Evolutionary conservation across 2,329 filamentous ascomycete species (phyloP).

Genomic region (Alternaria panax): DNA sequence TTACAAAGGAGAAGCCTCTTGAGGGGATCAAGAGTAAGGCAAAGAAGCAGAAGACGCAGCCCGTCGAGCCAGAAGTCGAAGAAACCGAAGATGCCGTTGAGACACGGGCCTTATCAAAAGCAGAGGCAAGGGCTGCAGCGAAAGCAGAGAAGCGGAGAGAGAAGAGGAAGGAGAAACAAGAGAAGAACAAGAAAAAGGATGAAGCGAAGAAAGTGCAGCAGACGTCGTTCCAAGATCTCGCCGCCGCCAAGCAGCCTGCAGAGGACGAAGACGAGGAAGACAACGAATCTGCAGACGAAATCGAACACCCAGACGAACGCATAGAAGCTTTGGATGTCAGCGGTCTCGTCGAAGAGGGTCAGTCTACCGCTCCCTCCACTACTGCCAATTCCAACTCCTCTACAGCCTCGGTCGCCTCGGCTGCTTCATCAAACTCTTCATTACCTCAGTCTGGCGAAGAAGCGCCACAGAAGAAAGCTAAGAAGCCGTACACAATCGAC

Average conservation of each 20-base stretch:
- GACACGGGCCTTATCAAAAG: conserved; percentile 48
- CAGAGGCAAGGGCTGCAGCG: conserved; percentile 50
- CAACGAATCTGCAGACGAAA: conserved; percentile 29
- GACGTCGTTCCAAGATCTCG: conserved; percentile 39
- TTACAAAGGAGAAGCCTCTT: conserved; percentile 49
- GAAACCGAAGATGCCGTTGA: conserved; percentile 52
- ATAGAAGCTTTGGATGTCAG: conserved; percentile 48
- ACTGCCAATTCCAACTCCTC: conserved; percentile 48
- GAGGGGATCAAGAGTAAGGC: conserved; percentile 49
- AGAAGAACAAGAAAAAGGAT: conserved; percentile 50
- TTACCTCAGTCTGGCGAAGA: conserved; percentile 46
- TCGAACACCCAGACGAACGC: conserved; percentile 39
- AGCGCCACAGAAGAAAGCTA: conserved; percentile 37
- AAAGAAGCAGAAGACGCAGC: conserved; percentile 55
- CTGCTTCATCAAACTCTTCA: conserved; percentile 58
- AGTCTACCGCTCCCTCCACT: conserved; percentile 44
- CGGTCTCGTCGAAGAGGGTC: conserved; percentile 47
- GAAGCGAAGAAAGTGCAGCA: conserved; percentile 40
- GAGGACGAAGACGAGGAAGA: conserved; percentile 34
- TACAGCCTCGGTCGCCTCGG: conserved; percentile 51
- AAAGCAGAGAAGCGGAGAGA: conserved; percentile 56
- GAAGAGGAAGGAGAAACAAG: conserved; percentile 56
- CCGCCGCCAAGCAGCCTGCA: conserved; percentile 31
- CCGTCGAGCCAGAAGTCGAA: conserved; percentile 26
- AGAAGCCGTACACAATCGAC: conserved; percentile 43